phyloP scores from a whole-genome alignment of 2,329 filamentous ascomycete genomes.

The Colletotrichum sp. region DNA sequence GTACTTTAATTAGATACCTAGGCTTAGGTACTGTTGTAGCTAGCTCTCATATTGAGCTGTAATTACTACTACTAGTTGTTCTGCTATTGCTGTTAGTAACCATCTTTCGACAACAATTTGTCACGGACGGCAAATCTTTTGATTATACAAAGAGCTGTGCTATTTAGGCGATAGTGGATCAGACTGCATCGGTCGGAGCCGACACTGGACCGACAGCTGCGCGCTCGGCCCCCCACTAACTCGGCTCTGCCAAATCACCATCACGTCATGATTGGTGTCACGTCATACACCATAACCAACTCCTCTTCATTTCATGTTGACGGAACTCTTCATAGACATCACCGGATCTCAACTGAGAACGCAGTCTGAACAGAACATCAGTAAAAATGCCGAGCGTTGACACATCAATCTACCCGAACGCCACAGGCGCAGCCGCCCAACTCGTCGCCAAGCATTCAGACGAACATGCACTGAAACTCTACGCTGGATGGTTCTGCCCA shows the following conservation, averaged over 20 bases:
- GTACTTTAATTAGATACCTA: fast-evolving
- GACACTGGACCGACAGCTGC: neutral
- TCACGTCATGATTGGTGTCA: slow-evolving; percentile 7
- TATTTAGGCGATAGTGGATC: too few species aligned
- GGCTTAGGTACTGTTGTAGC: neutral
- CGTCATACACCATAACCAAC: neutral
- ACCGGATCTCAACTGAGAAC: neutral
- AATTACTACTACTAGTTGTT: neutral
- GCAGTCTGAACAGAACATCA: neutral
- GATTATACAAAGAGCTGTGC: neutral
- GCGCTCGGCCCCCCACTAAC: neutral
- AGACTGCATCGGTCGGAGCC: neutral
- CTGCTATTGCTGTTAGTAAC: neutral
- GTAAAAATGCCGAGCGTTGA: slow-evolving; percentile 49
- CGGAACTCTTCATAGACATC: neutral
- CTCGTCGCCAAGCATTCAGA: slow-evolving; percentile 50
- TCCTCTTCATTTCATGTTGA: neutral
- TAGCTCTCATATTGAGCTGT: neutral
- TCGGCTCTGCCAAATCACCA: neutral
- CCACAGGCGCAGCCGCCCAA: slow-evolving; percentile 54
- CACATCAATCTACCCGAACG: slow-evolving; percentile 49
- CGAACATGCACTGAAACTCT: slow-evolving; percentile 66
- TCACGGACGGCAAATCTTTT: neutral
- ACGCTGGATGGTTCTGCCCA: slow-evolving; percentile 77
- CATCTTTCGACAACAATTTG: neutral